Base-by-base conservation (phyloP, 1,139 yeast genomes). In the Blastobotrys arbuscula region DNA sequence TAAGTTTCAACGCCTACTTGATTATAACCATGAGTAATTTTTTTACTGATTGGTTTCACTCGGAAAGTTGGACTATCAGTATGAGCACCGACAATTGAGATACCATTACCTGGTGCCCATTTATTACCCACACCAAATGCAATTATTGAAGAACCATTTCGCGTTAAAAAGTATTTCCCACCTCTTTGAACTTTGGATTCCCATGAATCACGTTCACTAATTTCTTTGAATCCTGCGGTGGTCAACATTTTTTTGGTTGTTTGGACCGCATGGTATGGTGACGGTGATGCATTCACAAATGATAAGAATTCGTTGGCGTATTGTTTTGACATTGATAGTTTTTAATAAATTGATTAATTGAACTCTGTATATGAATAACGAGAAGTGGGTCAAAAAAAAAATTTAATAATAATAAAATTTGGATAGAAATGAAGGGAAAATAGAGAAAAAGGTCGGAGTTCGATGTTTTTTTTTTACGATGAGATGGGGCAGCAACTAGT, bases 1-100 rank as follows among this genome's bases (percentile, higher is more conserved):
- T 92, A 92, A 45, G 83, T 80, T 66, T 92, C 98, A 5, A 92
- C 95, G 36, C 96, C 97, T 20, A 92, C 81, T 66, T 90, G 97
- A 54, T 81, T 76, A 59, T 82, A 92, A 0, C 95, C 96, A 59
- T 85, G 90, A 13, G 76, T 71, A 8, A 72, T 66, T 35, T 55
- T 54, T 60, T 82, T 80, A 26, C 96, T 86, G 40, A 84, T 74
- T n/a, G 98, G 98, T 69, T 92, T 92, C 59, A 92, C 80, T 60
- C 95, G 59, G 45, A 90, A 74, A 46, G 88, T 82, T n/a, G 98
- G 98, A 9, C 96, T 85, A 65, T 92, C 98, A 0, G 96, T 88
- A 63, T 89, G 97, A 3, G 96, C 95, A 26, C 97, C 98, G 39
- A 89, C 82, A 51, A 92, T 82, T 7, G 96, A 81, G 52, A 90